Evolutionary conservation across 2,329 filamentous ascomycete genomes (phyloP).

Genomic region (Dactylellina sp.): DNA sequence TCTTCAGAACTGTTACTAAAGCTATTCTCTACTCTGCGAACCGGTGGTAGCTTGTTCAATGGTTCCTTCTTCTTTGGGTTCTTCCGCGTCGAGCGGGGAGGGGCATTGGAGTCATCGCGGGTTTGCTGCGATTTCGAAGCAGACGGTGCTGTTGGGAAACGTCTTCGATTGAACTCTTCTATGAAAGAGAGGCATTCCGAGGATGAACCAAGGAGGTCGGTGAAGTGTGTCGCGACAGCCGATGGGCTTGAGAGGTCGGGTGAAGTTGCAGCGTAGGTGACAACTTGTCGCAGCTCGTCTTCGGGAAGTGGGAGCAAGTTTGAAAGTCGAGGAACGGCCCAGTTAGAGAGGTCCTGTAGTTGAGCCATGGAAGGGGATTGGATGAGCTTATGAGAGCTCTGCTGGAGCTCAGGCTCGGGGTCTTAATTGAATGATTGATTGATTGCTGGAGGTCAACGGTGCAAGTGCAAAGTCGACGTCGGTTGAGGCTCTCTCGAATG

Average conservation of each 20-base stretch:
- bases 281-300: conserved; percentile 82
- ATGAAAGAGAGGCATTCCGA: conserved; percentile 79
- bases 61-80: conserved; percentile 65
- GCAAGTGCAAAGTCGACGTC: not conserved
- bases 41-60: conserved; percentile 65
- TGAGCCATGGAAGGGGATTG: conserved; percentile 27
- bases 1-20: conserved; percentile 65
- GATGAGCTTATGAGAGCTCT: not conserved
- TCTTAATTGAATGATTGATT: not conserved
- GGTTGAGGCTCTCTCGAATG: not conserved
- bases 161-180: conserved; percentile 76
- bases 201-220: conserved; percentile 87
- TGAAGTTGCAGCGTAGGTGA: conserved; percentile 78
- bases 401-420: not conserved
- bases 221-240: conserved; percentile 84
- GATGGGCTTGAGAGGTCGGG: conserved; percentile 72
- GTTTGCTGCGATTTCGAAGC: conserved; percentile 35
- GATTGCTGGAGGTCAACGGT: not conserved
- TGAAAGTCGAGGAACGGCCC: conserved; percentile 78
- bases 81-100: conserved; percentile 44
- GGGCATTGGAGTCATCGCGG: conserved; percentile 39
- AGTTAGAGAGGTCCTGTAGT: conserved; percentile 61
- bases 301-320: conserved; percentile 86
- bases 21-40: conserved; percentile 65
- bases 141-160: conserved; percentile 58